Base-by-base conservation (phyloP, 1,139 yeast species). In the Blastobotrys proliferans region DNA sequence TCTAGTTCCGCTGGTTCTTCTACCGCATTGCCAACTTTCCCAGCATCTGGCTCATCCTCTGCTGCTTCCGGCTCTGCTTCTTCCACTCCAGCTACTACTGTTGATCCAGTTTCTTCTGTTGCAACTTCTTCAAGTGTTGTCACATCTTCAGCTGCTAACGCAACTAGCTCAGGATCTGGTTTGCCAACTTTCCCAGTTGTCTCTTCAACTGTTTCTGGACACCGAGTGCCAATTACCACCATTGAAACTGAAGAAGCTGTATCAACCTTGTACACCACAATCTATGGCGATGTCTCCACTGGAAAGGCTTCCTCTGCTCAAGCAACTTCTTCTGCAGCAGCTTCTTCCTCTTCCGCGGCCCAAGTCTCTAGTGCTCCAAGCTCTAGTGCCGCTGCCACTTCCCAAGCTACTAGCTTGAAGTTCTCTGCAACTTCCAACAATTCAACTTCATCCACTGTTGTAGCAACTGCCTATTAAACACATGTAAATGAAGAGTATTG, bases 31-130 rank as follows among this genome's bases (percentile, higher is more conserved):
- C 21, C 10, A 25, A 10, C 32, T 9, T 29, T n/a, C 10, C 11
- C 8, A 9, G 18, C 32, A 8, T 8, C 10, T 29, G 8, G 9
- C 18, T 13, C 18, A 10, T 25, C 27, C 8, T 9, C 32, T 10
- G n/a, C 27, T 25, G 27, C 11, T 25, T 25, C n/a, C 10, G 8
- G 9, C 9, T 29, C n/a, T 13, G 14, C 32, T 11, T 8, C n/a
- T 29, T 8, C 18, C 32, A n/a, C 36, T 4, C 36, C 36, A 33
- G 14, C 36, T 21, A 14, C 28, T 19, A 4, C 25, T 33, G 17
- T 8, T 5, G 16, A 3, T 20, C 14, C 8, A 24, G 26, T 24
- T 11, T 24, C 26, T 9, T 24, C 32, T 29, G 32, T 9, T 29
- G 17, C 32, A 8, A 10, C 10, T 29, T 13, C 32, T n/a, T 29